phyloP scores from a whole-genome alignment of 2,329 filamentous ascomycete genomes.

The Paracoccidioides brasiliensis region DNA sequence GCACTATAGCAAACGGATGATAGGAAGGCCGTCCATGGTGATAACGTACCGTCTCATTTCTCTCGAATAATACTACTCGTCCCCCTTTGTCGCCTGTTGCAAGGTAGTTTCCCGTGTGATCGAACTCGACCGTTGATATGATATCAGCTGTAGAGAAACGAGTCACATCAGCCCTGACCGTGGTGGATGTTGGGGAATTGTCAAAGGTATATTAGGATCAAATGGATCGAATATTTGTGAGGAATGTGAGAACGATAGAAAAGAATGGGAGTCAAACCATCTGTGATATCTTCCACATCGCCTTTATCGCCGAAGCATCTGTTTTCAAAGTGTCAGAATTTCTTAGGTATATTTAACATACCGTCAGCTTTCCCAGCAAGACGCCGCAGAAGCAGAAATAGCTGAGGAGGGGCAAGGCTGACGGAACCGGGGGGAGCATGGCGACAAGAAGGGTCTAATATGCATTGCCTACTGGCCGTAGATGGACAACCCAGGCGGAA shows the following conservation, averaged over 20 bases:
- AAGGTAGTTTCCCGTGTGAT: conserved; percentile 40
- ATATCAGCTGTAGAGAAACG: conserved; percentile 31
- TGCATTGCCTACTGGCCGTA: neutral
- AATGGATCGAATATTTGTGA: neutral
- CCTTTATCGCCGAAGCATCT: conserved; percentile 99
- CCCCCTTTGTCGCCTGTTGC: conserved; percentile 41
- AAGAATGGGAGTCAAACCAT: conserved; percentile 46
- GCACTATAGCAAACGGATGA: neutral
- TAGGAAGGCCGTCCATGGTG: neutral
- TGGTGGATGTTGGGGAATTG: neutral
- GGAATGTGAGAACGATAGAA: neutral
- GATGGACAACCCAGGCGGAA: neutral
- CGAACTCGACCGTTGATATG: conserved; percentile 41
- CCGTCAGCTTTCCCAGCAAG: neutral
- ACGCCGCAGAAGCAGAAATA: neutral
- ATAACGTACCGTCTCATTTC: conserved; percentile 78
- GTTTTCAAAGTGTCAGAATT: conserved; percentile 4
- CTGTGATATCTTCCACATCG: conserved; percentile 96
- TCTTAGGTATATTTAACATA: neutral
- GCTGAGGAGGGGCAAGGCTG: neutral
- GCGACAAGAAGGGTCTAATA: neutral
- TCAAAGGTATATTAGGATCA: neutral
- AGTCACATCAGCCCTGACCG: conserved; percentile 7
- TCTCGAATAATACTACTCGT: conserved; percentile 41
- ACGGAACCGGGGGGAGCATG: neutral